phyloP scores from a whole-genome alignment of 306 rosid genomes.

The Alnus rubra region DNA sequence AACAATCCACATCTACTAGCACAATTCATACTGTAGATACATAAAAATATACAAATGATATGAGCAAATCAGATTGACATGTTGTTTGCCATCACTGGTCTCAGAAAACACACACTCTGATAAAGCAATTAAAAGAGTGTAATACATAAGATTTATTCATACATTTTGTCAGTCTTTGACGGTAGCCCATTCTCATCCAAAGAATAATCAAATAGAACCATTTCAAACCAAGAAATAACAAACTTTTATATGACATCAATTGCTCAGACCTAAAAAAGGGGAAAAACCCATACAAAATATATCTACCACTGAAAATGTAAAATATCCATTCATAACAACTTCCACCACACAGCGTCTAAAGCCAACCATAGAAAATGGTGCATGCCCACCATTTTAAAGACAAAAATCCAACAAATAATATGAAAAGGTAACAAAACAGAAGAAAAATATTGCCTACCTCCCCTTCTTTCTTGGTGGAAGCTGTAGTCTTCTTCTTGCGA shows the following conservation, averaged over 20 bases:
- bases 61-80: not conserved
- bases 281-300: not conserved
- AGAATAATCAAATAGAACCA: not conserved
- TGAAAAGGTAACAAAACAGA: not conserved
- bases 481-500: conserved; percentile 55
- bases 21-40: too few relatives aligned
- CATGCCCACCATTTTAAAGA: not conserved
- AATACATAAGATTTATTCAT: not conserved
- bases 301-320: not conserved
- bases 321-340: not conserved
- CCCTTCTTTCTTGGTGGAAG: conserved; percentile 55
- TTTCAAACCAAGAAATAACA: not conserved
- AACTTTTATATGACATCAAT: not conserved
- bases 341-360: not conserved
- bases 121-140: too few relatives aligned
- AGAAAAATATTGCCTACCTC: conserved; percentile 37
- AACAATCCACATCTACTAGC: too few relatives aligned
- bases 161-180: not conserved
- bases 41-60: not conserved
- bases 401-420: not conserved
- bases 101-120: too few relatives aligned
- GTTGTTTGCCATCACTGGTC: not conserved
- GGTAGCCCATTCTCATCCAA: not conserved
- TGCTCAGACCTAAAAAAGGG: not conserved
- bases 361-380: not conserved